A percentile compares a stretch with the other conserved stretches of the same genome.
These are phyloP conservation scores for Collariella sp. DNA, from an alignment of 495 filamentous ascomycete genomes.

Conservation along the genomic window DNA sequence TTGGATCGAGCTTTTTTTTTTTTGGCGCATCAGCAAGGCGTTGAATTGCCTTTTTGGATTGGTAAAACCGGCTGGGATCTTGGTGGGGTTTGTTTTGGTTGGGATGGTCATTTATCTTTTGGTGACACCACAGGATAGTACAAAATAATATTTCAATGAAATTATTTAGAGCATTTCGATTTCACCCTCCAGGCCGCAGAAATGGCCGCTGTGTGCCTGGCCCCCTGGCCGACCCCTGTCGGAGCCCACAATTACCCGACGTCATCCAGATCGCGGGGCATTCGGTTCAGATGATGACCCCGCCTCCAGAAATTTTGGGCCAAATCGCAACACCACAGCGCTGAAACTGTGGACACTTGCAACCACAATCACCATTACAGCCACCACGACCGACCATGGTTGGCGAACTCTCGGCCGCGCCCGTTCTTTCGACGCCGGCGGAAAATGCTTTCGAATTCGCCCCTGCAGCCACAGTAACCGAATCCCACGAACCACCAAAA, in stretches of 20 bases:
- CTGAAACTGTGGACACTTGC: constrained; percentile 2
- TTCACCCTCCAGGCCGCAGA: too few relatives aligned
- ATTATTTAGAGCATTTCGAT: too few relatives aligned
- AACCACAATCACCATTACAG: background rate
- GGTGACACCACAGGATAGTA: too few relatives aligned
- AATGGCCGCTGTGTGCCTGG: too few relatives aligned
- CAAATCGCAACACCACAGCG: constrained; percentile 10
- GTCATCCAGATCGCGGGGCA: constrained; percentile 18
- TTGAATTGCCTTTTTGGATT: too few relatives aligned
- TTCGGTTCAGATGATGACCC: background rate
- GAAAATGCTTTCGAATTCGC: constrained; percentile 60
- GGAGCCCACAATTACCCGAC: constrained; percentile 9
- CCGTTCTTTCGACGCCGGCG: constrained; percentile 82
- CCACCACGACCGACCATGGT: constrained; percentile 21
- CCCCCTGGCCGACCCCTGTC: background rate
- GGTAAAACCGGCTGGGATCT: too few relatives aligned
- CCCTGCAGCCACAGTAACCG: constrained; percentile 27
- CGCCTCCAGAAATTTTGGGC: background rate
- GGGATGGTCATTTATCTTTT: too few relatives aligned
- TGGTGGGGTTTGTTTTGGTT: too few relatives aligned
- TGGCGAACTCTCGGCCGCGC: constrained; percentile 42
- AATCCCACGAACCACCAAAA: constrained; percentile 33
- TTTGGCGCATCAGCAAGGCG: too few relatives aligned
- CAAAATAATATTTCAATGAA: too few relatives aligned
- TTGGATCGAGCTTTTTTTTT: background rate